phyloP scores from a whole-genome alignment of 1,139 yeast species.

The Magnusiomyces suaveolens region DNA sequence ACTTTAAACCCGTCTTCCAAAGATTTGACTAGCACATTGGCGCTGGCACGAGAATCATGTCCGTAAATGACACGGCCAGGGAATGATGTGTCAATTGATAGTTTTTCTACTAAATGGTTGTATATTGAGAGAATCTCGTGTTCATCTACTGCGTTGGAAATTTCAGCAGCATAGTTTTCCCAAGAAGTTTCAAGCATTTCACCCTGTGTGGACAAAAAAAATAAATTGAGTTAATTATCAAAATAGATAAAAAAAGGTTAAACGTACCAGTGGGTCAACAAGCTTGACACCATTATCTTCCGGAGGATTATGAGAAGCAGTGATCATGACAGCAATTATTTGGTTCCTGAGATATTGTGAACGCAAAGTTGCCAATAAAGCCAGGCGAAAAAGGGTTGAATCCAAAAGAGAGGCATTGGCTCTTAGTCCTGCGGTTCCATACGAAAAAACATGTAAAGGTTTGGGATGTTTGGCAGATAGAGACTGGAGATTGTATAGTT shows the following conservation, averaged over 20 bases:
- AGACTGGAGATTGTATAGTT: slow-evolving; percentile 4
- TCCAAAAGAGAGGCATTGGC: slow-evolving; percentile 62
- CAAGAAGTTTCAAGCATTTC: slow-evolving; percentile 80
- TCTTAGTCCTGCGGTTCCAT: slow-evolving; percentile 98
- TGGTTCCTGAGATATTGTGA: slow-evolving; percentile 61
- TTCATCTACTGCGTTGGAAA: slow-evolving; percentile 57
- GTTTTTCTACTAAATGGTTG: slow-evolving; percentile 28
- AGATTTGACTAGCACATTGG: slow-evolving; percentile 53
- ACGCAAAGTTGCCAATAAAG: slow-evolving; percentile 71
- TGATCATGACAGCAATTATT: slow-evolving; percentile 75
- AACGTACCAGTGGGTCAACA: slow-evolving; percentile 56
- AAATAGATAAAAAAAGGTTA: neutral
- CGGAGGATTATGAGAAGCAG: slow-evolving; percentile 96
- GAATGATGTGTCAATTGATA: slow-evolving; percentile 36
- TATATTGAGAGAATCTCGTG: slow-evolving; percentile 32
- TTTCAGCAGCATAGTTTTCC: slow-evolving; percentile 71
- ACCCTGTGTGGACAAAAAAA: slow-evolving; percentile 38
- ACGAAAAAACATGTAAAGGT: slow-evolving; percentile 44
- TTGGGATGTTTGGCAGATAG: slow-evolving; percentile 34
- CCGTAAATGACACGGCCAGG: slow-evolving; percentile 45
- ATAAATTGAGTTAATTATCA: neutral
- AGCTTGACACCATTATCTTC: slow-evolving; percentile 92
- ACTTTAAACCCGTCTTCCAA: slow-evolving; percentile 59
- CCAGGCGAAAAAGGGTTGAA: slow-evolving; percentile 77
- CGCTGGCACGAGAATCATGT: slow-evolving; percentile 53